These are phyloP conservation scores for Solanum chmielewskii DNA, from an alignment of 257 asterid genomes.

Conservation along the genomic window DNA sequence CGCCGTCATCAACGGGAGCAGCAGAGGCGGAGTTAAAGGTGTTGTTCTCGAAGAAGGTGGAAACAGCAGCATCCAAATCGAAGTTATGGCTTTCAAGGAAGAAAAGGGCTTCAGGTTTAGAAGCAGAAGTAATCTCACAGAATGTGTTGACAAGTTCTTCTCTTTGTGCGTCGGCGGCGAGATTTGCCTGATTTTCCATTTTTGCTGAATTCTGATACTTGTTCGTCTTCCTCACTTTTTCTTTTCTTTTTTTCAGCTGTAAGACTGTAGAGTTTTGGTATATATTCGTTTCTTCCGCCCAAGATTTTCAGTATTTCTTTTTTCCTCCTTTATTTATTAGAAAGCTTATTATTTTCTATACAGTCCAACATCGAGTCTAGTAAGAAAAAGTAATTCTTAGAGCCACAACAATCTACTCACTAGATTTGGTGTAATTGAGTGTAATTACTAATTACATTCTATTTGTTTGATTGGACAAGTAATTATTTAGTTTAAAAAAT, in stretches of 20 bases:
- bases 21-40: constrained; percentile 1
- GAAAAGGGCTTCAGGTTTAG: constrained; percentile 64
- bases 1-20: neutral
- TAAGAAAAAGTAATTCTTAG: neutral
- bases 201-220: neutral
- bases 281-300: neutral
- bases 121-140: constrained; percentile 59
- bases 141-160: constrained; percentile 41
- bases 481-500: no score
- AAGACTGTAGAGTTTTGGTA: neutral
- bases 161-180: neutral
- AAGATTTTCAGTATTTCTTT: neutral
- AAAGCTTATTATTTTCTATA: neutral
- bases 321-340: neutral
- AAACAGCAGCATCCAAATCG: constrained; percentile 79
- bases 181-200: constrained; percentile 18
- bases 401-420: no score
- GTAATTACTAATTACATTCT: no score
- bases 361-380: neutral
- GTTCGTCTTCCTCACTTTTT: neutral
- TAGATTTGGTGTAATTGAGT: no score
- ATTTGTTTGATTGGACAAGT: no score
- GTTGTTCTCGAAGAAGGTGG: constrained; percentile 59
- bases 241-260: neutral
- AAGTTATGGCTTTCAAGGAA: constrained; percentile 75